Conservation (phyloP, 352 stramenopile species). For the Phytophthora ramorum region DNA sequence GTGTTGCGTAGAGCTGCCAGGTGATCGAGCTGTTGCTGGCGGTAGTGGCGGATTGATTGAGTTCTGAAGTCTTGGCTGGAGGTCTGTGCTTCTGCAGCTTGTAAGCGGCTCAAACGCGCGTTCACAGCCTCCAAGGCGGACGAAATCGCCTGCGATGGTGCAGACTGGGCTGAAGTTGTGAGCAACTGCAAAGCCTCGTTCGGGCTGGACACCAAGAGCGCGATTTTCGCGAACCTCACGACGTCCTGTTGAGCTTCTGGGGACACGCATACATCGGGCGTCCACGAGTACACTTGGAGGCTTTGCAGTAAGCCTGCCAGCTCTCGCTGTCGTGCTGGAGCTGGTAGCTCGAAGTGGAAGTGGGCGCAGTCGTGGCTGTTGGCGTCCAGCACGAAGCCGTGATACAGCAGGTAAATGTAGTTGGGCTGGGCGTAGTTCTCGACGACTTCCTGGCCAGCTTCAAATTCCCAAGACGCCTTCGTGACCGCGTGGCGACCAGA, state of each 20-base stretch:
- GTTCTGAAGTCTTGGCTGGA: conserved; percentile 17
- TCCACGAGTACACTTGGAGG: conserved; percentile 43
- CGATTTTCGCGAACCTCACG: conserved; percentile 34
- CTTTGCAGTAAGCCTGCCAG: conserved; percentile 32
- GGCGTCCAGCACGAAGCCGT: conserved; percentile 87
- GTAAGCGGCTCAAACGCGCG: conserved; percentile 7
- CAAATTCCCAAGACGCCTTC: conserved; percentile 70
- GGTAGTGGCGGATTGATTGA: conserved; percentile 26
- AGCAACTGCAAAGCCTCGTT: conserved; percentile 15
- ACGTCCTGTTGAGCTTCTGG: conserved; percentile 5
- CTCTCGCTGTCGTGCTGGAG: conserved; percentile 9
- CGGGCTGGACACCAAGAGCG: conserved; percentile 30
- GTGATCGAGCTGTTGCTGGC: conserved; percentile 33
- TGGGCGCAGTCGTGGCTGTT: conserved; percentile 91
- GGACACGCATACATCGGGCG: conserved; percentile 48
- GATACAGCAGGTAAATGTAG: conserved; percentile 94
- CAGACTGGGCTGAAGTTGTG: background rate
- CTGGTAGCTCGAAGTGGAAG: conserved; percentile 50
- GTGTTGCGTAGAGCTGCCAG: conserved; percentile 10
- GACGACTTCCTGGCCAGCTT: conserved; percentile 77
- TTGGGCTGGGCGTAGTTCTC: conserved; percentile 96
- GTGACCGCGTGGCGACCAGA: conserved; percentile 65
- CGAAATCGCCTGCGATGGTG: conserved; percentile 11
- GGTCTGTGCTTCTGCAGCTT: background rate
- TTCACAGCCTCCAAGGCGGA: conserved; percentile 16